Evolutionary conservation across 2,329 filamentous ascomycete genomes (phyloP), one percentile per base, ranked within the genome.

Genomic region (Fusarium succisae): DNA sequence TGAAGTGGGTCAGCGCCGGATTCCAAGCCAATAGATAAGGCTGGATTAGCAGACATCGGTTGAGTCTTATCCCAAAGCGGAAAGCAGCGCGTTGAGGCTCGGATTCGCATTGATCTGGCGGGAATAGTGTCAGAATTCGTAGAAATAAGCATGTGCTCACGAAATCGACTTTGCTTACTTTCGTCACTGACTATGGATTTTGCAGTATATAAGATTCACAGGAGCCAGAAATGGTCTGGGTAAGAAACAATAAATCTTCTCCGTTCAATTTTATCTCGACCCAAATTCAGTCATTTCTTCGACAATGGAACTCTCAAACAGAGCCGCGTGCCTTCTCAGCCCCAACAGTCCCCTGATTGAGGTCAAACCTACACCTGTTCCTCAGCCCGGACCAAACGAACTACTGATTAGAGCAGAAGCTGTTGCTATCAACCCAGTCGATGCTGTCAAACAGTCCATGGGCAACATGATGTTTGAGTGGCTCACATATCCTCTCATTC

Each of bases 381-480:
- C 63, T 17, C 8, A 38, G 3, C 63, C 30, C 3, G 26, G 55
- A 3, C 35, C 35, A 26, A 38, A 50, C 5, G 66, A 68, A 5
- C 18, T 68, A 0, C 66, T 68, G 1, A 1, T 68, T 5, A 48
- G 8, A 28, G 48, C 41, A 17, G 30, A 54, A 7, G 63, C 66
- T 3, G 10, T 54, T 4, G 55, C 66, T 6, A 54, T 68, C 5
- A 68, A 68, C 2, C 41, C 55, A 1, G 47, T 68, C 0, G 66
- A 68, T 8, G 63, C 41, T 11, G 55, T 68, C 24, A 68, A 68
- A 5, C 63, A 62, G 11, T 62, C 63, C 1, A 68, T 68, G 66
- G 63, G 63, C 0, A 68, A 68, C 30, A 68, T 68, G 66, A 68
- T 68, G 63, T 68, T 68, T 10, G 63, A 68, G 8, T 68, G 66